phyloP scores from a whole-genome alignment of 495 filamentous ascomycete species.

The Hypoxylon lenormandii region DNA sequence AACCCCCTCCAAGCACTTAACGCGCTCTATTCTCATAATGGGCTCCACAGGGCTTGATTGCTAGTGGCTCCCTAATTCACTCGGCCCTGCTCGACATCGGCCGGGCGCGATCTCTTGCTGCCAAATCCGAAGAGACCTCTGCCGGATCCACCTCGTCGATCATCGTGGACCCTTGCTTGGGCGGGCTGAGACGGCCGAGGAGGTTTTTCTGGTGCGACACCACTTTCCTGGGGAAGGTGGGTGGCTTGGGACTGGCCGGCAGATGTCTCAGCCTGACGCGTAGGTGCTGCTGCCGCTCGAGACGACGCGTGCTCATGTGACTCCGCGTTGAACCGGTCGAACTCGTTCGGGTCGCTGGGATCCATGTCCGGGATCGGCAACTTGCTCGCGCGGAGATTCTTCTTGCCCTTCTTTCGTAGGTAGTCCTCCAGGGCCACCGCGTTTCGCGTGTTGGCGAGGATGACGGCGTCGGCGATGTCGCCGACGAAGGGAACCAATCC shows the following conservation, averaged over 20 bases:
- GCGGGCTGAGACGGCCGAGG: slow-evolving; percentile 38
- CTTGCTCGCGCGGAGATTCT: slow-evolving; percentile 54
- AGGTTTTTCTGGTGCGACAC: slow-evolving; percentile 27
- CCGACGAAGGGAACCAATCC: slow-evolving; percentile 88
- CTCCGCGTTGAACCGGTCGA: slow-evolving; percentile 52
- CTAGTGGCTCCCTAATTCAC: slow-evolving; percentile 23
- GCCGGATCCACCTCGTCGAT: slow-evolving; percentile 33
- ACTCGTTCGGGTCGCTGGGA: slow-evolving; percentile 59
- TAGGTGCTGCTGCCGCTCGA: neutral
- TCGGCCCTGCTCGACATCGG: slow-evolving; percentile 55
- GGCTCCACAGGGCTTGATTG: slow-evolving; percentile 19
- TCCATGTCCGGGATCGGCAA: slow-evolving; percentile 52
- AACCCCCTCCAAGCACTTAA: slow-evolving; percentile 30
- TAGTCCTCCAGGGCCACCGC: slow-evolving; percentile 78
- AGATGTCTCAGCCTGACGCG: slow-evolving; percentile 18
- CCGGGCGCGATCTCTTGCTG: slow-evolving; percentile 51
- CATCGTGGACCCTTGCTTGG: slow-evolving; percentile 38
- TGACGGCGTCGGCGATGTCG: slow-evolving; percentile 76
- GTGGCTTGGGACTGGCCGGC: slow-evolving; percentile 20
- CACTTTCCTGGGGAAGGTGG: slow-evolving; percentile 36
- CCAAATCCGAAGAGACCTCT: slow-evolving; percentile 55
- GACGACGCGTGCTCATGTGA: slow-evolving; percentile 34
- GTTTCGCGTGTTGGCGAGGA: slow-evolving; percentile 79
- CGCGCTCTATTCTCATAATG: slow-evolving; percentile 17
- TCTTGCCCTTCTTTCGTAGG: slow-evolving; percentile 69